Conservation (phyloP, 2,329 filamentous ascomycete genomes). For the Fusarium kyushuense region DNA sequence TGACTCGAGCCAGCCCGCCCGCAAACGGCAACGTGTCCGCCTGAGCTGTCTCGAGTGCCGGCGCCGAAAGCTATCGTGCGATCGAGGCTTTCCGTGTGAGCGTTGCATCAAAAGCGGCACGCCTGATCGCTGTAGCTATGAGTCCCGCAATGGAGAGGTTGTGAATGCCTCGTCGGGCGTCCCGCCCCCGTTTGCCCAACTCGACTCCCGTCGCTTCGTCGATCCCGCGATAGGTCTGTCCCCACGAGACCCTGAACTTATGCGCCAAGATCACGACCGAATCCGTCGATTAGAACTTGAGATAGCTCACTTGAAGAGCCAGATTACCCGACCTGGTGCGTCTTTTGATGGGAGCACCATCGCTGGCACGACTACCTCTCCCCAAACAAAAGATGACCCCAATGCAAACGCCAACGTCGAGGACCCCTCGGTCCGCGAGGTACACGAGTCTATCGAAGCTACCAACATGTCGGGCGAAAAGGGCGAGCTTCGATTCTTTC, state of each 20-base stretch:
- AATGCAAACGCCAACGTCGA: slow-evolving; percentile 50
- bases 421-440: slow-evolving; percentile 52
- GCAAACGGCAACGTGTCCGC: slow-evolving; percentile 70
- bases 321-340: slow-evolving; percentile 60
- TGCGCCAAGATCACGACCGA: slow-evolving; percentile 66
- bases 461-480: slow-evolving; percentile 59
- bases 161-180: slow-evolving; percentile 61
- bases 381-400: slow-evolving; percentile 60
- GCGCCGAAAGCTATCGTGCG: slow-evolving; percentile 71
- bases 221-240: slow-evolving; percentile 49
- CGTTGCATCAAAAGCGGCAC: slow-evolving; percentile 73
- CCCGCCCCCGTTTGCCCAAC: slow-evolving; percentile 57
- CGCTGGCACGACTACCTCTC: slow-evolving; percentile 59
- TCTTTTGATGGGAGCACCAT: slow-evolving; percentile 66
- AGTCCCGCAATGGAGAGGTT: slow-evolving; percentile 66
- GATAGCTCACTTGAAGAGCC: slow-evolving; percentile 66
- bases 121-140: slow-evolving; percentile 70
- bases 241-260: slow-evolving; percentile 53
- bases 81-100: slow-evolving; percentile 71
- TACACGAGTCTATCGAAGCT: slow-evolving; percentile 57
- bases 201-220: slow-evolving; percentile 55
- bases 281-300: slow-evolving; percentile 71
- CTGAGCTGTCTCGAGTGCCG: slow-evolving; percentile 72
- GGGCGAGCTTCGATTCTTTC: slow-evolving; percentile 68
- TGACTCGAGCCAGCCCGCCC: slow-evolving; percentile 55